A percentile compares a stretch with the other conserved stretches of the same genome.
These are phyloP conservation scores for Barnettozyma vustinii DNA, from an alignment of 805 yeast genomes.

Conservation along the genomic window DNA sequence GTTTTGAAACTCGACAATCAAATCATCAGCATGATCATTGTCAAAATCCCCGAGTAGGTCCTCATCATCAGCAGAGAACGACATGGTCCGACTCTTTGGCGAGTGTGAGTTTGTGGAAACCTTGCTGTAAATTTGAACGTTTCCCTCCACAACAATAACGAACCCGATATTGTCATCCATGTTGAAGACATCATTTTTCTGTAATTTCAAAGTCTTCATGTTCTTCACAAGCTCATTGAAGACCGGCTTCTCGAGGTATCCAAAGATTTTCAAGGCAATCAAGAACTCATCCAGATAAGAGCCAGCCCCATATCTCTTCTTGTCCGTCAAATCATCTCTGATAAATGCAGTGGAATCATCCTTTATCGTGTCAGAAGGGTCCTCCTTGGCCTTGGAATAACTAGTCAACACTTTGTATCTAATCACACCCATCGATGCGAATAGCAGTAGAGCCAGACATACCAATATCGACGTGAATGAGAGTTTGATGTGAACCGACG, in stretches of 20 bases:
- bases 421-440: conserved; percentile 28
- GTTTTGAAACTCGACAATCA: conserved; percentile 42
- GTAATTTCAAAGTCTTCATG: conserved; percentile 82
- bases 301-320: conserved; percentile 40
- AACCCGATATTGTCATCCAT: conserved; percentile 78
- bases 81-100: conserved; percentile 4
- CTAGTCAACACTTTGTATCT: conserved; percentile 59
- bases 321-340: conserved; percentile 35
- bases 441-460: conserved; percentile 5
- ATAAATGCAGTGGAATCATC: conserved; percentile 5
- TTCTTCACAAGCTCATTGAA: conserved; percentile 89
- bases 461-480: conserved; percentile 43
- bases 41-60: conserved; percentile 19
- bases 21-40: conserved; percentile 13
- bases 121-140: conserved; percentile 69
- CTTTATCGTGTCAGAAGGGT: conserved; percentile 3
- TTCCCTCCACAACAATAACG: conserved; percentile 89
- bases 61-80: conserved; percentile 14
- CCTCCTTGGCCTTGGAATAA: conserved; percentile 42
- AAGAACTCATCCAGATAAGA: conserved; percentile 85
- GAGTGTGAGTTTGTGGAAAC: conserved; percentile 27
- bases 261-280: conserved; percentile 88
- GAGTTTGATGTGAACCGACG: conserved; percentile 40
- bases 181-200: conserved; percentile 68
- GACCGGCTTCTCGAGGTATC: conserved; percentile 84